Evolutionary conservation across 2,329 filamentous ascomycete species (phyloP).

Genomic region (Aspergillus proliferans): DNA sequence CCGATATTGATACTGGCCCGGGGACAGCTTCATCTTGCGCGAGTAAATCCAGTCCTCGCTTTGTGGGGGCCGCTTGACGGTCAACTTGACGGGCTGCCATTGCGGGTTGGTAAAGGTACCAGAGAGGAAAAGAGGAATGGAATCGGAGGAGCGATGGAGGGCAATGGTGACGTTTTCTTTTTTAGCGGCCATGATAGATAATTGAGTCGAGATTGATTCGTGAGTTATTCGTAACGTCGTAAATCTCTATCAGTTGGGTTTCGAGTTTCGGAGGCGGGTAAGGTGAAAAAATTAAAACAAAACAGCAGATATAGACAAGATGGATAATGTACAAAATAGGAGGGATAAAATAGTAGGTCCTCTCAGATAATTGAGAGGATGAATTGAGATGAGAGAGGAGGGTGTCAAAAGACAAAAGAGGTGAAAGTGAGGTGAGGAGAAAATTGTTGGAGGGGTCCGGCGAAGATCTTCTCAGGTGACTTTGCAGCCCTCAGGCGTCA

Average conservation of each 20-base stretch:
- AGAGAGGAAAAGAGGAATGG: slow-evolving; percentile 19
- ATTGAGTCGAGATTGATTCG: neutral
- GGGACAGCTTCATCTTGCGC: slow-evolving; percentile 11
- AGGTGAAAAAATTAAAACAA: no score
- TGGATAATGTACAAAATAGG: no score
- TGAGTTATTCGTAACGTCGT: neutral
- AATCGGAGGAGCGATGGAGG: slow-evolving; percentile 18
- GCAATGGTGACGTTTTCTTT: slow-evolving; percentile 22
- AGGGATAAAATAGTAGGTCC: no score
- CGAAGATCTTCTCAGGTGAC: no score
- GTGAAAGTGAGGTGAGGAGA: no score
- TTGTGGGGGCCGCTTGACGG: slow-evolving; percentile 14
- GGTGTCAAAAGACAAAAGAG: no score
- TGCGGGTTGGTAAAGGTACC: slow-evolving; percentile 23
- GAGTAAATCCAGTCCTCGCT: slow-evolving; percentile 17
- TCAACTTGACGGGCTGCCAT: slow-evolving; percentile 22
- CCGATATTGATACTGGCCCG: slow-evolving; percentile 21
- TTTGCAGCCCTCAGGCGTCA: no score
- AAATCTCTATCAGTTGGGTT: neutral
- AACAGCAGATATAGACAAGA: no score
- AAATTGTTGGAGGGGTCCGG: no score
- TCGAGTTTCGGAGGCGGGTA: no score
- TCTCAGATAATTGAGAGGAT: no score
- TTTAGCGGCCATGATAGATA: slow-evolving; percentile 1
- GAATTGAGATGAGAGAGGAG: no score